These are phyloP conservation scores for Massarina eburnea DNA, from an alignment of 2,329 filamentous ascomycete species.

Conservation along the genomic window DNA sequence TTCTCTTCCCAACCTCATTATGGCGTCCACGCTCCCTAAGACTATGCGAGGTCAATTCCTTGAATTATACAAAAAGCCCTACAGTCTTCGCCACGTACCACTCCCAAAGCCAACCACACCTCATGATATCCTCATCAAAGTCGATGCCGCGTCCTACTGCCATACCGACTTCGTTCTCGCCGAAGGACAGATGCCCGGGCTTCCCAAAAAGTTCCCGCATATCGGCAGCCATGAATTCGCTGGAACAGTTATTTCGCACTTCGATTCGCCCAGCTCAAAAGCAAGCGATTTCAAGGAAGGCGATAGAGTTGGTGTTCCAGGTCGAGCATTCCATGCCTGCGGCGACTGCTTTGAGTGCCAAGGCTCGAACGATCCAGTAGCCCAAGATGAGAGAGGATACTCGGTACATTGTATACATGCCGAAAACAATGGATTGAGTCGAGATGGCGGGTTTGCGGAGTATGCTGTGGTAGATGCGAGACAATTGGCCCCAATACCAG, in stretches of 20 bases:
- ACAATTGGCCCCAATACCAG: slow-evolving; percentile 41
- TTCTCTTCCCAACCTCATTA: slow-evolving; percentile 2
- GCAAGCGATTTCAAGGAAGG: slow-evolving; percentile 26
- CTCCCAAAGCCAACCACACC: slow-evolving; percentile 33
- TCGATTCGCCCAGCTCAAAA: slow-evolving; percentile 19
- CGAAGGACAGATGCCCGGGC: slow-evolving; percentile 35
- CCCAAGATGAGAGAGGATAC: slow-evolving; percentile 43
- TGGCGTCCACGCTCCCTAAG: slow-evolving; percentile 20
- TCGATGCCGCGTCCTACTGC: slow-evolving; percentile 52
- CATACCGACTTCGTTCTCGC: slow-evolving; percentile 48
- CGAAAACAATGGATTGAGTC: slow-evolving; percentile 35
- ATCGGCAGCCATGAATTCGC: slow-evolving; percentile 52
- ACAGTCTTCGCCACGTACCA: slow-evolving; percentile 40
- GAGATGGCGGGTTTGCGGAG: slow-evolving; percentile 46
- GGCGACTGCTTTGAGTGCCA: slow-evolving; percentile 47
- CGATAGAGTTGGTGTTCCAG: slow-evolving; percentile 45
- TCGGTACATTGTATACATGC: slow-evolving; percentile 44
- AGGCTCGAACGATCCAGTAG: slow-evolving; percentile 24
- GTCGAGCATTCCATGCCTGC: slow-evolving; percentile 47
- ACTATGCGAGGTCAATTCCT: slow-evolving; percentile 48
- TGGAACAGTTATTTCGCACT: slow-evolving; percentile 44
- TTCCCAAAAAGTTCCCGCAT: slow-evolving; percentile 46
- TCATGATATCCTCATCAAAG: slow-evolving; percentile 49
- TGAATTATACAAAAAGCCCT: slow-evolving; percentile 46
- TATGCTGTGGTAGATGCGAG: slow-evolving; percentile 48